Conservation (phyloP, 306 rosid species). For the Lupinus albus region DNA sequence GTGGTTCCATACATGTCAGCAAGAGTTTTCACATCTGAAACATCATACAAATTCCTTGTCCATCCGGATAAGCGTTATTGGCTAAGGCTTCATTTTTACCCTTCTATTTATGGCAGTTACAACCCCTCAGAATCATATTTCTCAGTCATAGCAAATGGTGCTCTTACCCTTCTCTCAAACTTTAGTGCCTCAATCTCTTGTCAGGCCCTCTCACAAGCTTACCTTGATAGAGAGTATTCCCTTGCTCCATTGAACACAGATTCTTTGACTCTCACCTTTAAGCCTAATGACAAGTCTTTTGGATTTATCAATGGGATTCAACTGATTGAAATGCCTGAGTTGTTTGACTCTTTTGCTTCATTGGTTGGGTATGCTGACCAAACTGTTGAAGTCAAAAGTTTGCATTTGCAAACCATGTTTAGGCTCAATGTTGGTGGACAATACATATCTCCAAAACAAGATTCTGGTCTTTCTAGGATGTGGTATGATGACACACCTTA, state of each 20-base stretch:
- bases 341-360: conserved; percentile 41
- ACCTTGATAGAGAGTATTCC: conserved; percentile 58
- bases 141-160: conserved; percentile 46
- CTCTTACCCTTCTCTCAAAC: conserved; percentile 52
- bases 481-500: conserved; percentile 65
- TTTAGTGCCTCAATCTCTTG: conserved; percentile 52
- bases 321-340: conserved; percentile 44
- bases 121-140: conserved; percentile 47
- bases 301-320: conserved; percentile 60
- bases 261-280: conserved; percentile 46
- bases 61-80: conserved; percentile 47
- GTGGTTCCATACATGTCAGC: conserved; percentile 61
- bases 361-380: conserved; percentile 42
- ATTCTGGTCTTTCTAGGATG: conserved; percentile 50
- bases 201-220: conserved; percentile 58
- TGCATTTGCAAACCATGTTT: conserved; percentile 53
- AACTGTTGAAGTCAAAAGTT: conserved; percentile 31
- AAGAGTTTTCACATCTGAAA: conserved; percentile 47
- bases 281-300: conserved; percentile 52
- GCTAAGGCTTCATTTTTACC: conserved; percentile 64
- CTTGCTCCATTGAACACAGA: conserved; percentile 47
- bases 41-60: conserved; percentile 48
- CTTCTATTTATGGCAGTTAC: conserved; percentile 40
- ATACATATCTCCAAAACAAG: conserved; percentile 50
- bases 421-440: conserved; percentile 64